Conservation (phyloP, 495 filamentous ascomycete genomes). For the Lepidopterella palustris region DNA sequence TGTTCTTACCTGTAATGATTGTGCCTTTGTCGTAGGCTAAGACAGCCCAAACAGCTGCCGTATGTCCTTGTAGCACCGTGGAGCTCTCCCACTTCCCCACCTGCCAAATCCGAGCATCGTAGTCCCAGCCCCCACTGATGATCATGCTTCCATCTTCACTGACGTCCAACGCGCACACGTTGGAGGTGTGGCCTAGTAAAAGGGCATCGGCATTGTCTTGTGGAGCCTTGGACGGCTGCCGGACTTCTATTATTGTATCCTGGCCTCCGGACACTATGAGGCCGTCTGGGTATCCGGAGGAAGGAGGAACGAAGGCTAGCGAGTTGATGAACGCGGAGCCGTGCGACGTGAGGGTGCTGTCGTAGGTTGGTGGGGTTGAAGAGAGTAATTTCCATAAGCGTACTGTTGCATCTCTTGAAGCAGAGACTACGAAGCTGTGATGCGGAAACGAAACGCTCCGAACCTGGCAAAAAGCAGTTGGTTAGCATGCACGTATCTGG, state of each 20-base stretch:
- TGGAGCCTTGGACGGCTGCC: constrained; percentile 56
- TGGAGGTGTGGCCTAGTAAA: constrained; percentile 76
- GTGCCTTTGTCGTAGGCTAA: constrained; percentile 72
- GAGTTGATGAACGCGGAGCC: constrained; percentile 79
- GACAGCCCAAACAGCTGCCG: constrained; percentile 83
- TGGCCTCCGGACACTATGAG: constrained; percentile 80
- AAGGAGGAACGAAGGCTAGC: constrained; percentile 68
- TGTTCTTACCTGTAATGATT: constrained; percentile 66
- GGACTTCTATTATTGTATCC: constrained; percentile 88
- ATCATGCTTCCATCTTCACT: constrained; percentile 61
- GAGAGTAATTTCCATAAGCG: constrained; percentile 72
- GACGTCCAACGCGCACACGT: constrained; percentile 81
- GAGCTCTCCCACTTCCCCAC: constrained; percentile 60
- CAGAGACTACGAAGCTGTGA: constrained; percentile 66
- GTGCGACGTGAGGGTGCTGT: constrained; percentile 66
- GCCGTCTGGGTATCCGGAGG: constrained; percentile 64
- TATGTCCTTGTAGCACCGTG: constrained; percentile 64
- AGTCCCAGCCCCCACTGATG: constrained; percentile 95
- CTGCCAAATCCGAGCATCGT: constrained; percentile 71
- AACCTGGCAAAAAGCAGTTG: constrained; percentile 55
- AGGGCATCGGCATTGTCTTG: constrained; percentile 76
- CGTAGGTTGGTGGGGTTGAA: constrained; percentile 61
- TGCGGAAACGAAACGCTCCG: constrained; percentile 77
- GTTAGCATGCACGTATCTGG: constrained; percentile 10
- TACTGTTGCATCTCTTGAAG: constrained; percentile 86